Evolutionary conservation across 2,329 filamentous ascomycete genomes (phyloP), one percentile per base, ranked within the genome.

Genomic region (Paecilomyces formosus): DNA sequence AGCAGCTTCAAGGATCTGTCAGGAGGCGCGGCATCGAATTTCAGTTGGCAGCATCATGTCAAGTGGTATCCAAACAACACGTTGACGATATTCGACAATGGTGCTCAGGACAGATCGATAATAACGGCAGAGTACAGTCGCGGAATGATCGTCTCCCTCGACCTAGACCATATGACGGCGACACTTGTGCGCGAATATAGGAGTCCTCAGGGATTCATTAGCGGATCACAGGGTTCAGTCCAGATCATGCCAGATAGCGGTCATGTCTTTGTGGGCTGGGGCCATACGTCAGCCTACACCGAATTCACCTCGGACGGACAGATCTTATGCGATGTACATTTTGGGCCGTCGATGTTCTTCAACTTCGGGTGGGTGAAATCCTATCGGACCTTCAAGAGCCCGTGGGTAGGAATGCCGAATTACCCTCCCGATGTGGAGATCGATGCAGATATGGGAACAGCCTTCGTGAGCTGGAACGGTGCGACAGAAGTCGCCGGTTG

Each of bases 351-450:
- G 69, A 67, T 58, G 66, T 68, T 63, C 68, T 67, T 65, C 68
- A 53, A 71, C 64, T 64, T 67, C 31, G 66, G 66, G 2, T 61
- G 66, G 15, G 76, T 81, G 2, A 76, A 80, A 64, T 82, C 79
- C 56, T 86, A 86, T 63, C 78, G 83, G 31, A 78, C 77, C 2
- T 81, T 80, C 68, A 82, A 81, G 64, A 79, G 75, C 62, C 72
- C 78, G 57, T 87, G 83, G 81, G 75, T 76, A 2, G 81, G 79
- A 0, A 66, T 72, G 11, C 81, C 82, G 0, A 72, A 68, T n/a
- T 78, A 75, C 18, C 54, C 52, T 3, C 66, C 66, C 3, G 58
- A 59, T 1, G 62, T 61, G 9, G 62, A 57, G 3, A 58, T 74
- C 69, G 54, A 70, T 58, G 61, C 64, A 8, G 61, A 66, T 3